Evolutionary conservation across 345 rosid genomes (phyloP).

Genomic region (Cardamine chenopodiifolia): DNA sequence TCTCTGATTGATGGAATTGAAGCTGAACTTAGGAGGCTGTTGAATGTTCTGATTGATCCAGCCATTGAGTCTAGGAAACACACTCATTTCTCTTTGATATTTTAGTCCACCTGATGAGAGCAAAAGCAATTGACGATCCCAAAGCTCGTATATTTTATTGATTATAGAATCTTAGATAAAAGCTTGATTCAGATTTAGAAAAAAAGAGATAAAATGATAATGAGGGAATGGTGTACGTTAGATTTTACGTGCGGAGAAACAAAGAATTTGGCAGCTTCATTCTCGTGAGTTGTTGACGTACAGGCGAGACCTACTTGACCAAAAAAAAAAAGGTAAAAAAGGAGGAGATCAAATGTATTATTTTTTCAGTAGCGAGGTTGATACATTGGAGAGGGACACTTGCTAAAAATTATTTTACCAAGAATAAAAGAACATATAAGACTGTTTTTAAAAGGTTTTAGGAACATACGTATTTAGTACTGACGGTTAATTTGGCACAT

Average conservation of each 20-base stretch:
- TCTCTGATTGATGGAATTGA: neutral
- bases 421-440: no score
- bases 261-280: constrained; percentile 8
- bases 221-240: constrained; percentile 20
- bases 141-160: no score
- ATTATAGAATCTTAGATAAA: no score
- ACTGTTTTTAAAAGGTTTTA: no score
- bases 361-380: no score
- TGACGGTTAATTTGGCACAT: no score
- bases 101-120: neutral
- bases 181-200: neutral
- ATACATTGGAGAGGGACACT: no score
- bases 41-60: constrained; percentile 31
- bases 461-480: no score
- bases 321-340: no score
- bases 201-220: neutral
- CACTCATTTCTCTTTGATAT: neutral
- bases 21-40: constrained; percentile 21
- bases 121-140: neutral
- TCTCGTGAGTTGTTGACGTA: neutral
- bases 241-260: constrained; percentile 4
- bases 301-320: no score
- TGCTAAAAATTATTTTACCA: no score
- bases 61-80: neutral
- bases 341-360: no score